Percentiles rank a stretch among this genome's conserved stretches.
Conservation (phyloP, 148 eudicot genomes). For the Diospyros lotus region DNA sequence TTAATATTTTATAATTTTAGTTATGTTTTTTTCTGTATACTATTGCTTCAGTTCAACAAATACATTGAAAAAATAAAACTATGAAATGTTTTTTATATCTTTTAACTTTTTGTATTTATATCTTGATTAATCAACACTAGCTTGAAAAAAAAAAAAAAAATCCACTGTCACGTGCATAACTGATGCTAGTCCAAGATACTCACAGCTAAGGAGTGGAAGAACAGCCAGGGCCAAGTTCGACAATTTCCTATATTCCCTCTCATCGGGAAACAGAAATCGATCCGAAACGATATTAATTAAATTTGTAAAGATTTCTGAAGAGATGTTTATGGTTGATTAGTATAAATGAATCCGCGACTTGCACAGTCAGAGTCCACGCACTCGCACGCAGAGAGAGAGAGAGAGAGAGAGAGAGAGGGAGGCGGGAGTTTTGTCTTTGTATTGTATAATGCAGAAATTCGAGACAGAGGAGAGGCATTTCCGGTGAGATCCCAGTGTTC, state of each 20-base stretch:
- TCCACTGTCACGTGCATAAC: not conserved
- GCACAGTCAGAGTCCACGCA: not conserved
- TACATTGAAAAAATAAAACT: too few relatives aligned
- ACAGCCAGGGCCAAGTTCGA: not conserved
- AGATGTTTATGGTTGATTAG: not conserved
- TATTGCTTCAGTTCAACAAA: too few relatives aligned
- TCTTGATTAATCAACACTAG: too few relatives aligned
- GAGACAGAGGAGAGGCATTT: not conserved
- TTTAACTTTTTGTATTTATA: too few relatives aligned
- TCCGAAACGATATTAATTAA: not conserved
- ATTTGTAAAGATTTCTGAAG: not conserved
- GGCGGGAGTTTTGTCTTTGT: not conserved
- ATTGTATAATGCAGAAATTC: not conserved
- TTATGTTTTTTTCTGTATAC: too few relatives aligned
- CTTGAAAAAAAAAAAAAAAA: too few relatives aligned
- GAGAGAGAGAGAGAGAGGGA: not conserved
- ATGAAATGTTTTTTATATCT: too few relatives aligned
- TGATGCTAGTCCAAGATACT: slow-evolving; percentile 1
- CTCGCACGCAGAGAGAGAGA: not conserved
- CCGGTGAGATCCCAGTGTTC: slow-evolving; percentile 9
- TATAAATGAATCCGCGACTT: not conserved
- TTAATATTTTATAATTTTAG: too few relatives aligned
- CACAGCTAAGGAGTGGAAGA: not conserved
- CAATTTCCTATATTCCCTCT: slow-evolving; percentile 6
- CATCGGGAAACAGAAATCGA: slow-evolving; percentile 3